Evolutionary conservation across 179 eudicot genomes (phyloP).

Genomic region (Patellifolia procumbens): DNA sequence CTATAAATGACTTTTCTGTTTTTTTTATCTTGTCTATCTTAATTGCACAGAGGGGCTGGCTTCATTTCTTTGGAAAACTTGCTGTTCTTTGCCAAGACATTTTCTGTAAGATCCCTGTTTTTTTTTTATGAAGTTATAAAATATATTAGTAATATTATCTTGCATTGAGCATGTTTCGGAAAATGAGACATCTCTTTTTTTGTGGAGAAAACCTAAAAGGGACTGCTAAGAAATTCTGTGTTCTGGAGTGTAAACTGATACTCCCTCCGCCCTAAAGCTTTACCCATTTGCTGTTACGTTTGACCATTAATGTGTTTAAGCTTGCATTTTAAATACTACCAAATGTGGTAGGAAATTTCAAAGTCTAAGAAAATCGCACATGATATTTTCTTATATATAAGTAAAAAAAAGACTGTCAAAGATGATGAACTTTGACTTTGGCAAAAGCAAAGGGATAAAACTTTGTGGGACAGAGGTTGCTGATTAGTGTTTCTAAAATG

Average conservation of each 20-base stretch:
- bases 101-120: constrained; percentile 51
- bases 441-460: too few species aligned
- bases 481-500: neutral
- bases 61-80: constrained; percentile 88
- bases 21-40: constrained; percentile 19
- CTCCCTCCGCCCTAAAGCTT: too few species aligned
- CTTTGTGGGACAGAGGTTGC: neutral
- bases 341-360: too few species aligned
- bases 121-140: too few species aligned
- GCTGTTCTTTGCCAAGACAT: constrained; percentile 83
- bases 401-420: too few species aligned
- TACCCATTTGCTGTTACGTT: too few species aligned
- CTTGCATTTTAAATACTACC: too few species aligned
- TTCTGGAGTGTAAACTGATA: neutral
- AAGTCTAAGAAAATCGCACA: too few species aligned
- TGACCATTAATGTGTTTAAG: too few species aligned
- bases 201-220: neutral
- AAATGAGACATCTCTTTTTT: neutral
- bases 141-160: neutral
- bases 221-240: neutral
- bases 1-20: neutral
- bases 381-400: too few species aligned
- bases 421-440: too few species aligned
- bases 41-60: constrained; percentile 79
- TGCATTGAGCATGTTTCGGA: neutral